phyloP scores from a whole-genome alignment of 257 asterid species.

The Ligustrum vulgare region DNA sequence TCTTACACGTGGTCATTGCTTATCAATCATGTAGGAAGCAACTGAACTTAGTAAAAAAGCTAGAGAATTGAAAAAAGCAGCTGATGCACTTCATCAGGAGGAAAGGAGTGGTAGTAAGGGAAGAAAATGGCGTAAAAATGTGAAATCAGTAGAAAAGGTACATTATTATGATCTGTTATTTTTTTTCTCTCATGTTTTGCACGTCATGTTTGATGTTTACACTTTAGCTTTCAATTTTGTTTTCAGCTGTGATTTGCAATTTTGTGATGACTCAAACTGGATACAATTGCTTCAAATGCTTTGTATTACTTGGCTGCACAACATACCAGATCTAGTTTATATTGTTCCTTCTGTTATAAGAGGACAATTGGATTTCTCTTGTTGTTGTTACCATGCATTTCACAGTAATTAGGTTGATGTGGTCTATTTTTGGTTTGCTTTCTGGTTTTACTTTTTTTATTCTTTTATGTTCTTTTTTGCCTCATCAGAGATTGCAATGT shows the following conservation, averaged over 20 bases:
- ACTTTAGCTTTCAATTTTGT: not conserved
- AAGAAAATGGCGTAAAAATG: conserved; percentile 99
- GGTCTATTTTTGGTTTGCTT: not conserved
- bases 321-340: not conserved
- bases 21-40: conserved; percentile 69
- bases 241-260: not conserved
- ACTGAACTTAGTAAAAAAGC: conserved; percentile 94
- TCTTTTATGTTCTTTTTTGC: conserved; percentile 2
- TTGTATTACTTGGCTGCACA: not conserved
- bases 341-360: not conserved
- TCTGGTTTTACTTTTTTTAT: not conserved
- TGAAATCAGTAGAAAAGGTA: conserved; percentile 92
- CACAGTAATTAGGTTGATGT: not conserved
- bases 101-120: conserved; percentile 92
- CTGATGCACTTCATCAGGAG: conserved; percentile 97
- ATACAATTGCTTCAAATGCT: not conserved
- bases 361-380: not conserved
- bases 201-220: not conserved
- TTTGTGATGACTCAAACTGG: not conserved
- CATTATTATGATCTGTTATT: conserved; percentile 10
- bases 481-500: not conserved
- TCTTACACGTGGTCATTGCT: conserved; percentile 25
- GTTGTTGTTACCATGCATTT: not conserved
- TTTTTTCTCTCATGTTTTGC: conserved; percentile 11
- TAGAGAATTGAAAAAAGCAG: conserved; percentile 84